Evolutionary conservation across 257 asterid species (phyloP).

Genomic region (Gynochthodes officinalis): DNA sequence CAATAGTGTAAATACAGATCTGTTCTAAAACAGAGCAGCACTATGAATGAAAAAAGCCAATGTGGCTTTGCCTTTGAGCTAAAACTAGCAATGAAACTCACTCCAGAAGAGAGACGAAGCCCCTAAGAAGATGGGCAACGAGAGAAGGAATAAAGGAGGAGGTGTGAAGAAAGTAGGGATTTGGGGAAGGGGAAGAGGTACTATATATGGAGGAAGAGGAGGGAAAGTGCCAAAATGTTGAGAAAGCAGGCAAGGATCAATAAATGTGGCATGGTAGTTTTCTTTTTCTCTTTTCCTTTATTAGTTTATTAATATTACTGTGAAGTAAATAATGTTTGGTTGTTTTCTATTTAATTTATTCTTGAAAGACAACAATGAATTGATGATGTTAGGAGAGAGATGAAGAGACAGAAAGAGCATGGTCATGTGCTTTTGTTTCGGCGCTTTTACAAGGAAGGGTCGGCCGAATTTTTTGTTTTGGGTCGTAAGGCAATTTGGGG

Average conservation of each 20-base stretch:
- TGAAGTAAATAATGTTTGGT: neutral
- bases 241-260: constrained; percentile 35
- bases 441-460: constrained; percentile 41
- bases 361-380: neutral
- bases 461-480: constrained; percentile 18
- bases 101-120: constrained; percentile 24
- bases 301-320: neutral
- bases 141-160: constrained; percentile 18
- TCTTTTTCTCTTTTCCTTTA: constrained; percentile 8
- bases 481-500: constrained; percentile 30
- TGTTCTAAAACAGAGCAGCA: constrained; percentile 20
- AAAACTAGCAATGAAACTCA: constrained; percentile 28
- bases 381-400: constrained; percentile 6
- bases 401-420: constrained; percentile 30
- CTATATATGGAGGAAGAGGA: constrained; percentile 67
- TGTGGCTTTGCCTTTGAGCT: constrained; percentile 31
- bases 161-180: constrained; percentile 10
- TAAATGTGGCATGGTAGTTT: constrained; percentile 33
- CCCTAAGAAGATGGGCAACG: neutral
- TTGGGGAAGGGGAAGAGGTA: constrained; percentile 31
- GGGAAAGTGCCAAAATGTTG: constrained; percentile 39
- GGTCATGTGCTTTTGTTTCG: constrained; percentile 80
- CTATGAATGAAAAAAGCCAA: constrained; percentile 14
- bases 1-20: constrained; percentile 28
- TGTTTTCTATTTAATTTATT: neutral